Conservation (phyloP, 202 grass and related monocot genomes). For the Schoenoplectus triqueter region DNA sequence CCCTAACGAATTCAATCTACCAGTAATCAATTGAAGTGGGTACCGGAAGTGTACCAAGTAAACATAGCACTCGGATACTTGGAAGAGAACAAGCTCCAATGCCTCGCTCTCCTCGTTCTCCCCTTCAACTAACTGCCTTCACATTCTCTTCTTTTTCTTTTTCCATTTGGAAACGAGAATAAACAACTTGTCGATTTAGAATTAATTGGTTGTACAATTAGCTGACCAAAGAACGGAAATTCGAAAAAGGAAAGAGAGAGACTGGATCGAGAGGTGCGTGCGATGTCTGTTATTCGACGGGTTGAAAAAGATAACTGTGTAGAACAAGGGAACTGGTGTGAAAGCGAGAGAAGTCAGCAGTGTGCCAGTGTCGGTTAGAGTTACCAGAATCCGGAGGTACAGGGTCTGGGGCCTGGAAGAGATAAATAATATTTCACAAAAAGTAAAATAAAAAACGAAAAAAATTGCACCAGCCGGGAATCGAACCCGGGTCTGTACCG, state of each 20-base stretch:
- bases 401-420: too few species aligned
- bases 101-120: slow-evolving; percentile 38
- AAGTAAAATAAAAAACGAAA: neutral
- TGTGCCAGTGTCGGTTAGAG: too few species aligned
- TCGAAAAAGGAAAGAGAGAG: neutral
- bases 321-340: slow-evolving; percentile 24
- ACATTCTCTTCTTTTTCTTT: slow-evolving; percentile 24
- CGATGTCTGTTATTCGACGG: neutral
- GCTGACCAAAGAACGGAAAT: neutral
- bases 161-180: slow-evolving; percentile 23
- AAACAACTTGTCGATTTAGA: neutral
- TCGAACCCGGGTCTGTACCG: slow-evolving; percentile 97
- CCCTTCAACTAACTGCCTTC: neutral
- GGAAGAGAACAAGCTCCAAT: slow-evolving; percentile 87
- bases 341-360: neutral
- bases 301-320: slow-evolving; percentile 4
- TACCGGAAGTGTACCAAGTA: slow-evolving; percentile 71
- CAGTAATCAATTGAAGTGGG: slow-evolving; percentile 8
- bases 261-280: neutral
- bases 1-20: slow-evolving; percentile 15
- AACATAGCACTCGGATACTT: slow-evolving; percentile 90
- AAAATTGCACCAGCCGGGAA: slow-evolving; percentile 88
- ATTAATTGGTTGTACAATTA: neutral
- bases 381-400: too few species aligned
- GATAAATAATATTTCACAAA: too few species aligned